A percentile compares a stretch with the other conserved stretches of the same genome.
phyloP scores from a whole-genome alignment of 2,329 filamentous ascomycete genomes.

The Aspergillus fijiensis region DNA sequence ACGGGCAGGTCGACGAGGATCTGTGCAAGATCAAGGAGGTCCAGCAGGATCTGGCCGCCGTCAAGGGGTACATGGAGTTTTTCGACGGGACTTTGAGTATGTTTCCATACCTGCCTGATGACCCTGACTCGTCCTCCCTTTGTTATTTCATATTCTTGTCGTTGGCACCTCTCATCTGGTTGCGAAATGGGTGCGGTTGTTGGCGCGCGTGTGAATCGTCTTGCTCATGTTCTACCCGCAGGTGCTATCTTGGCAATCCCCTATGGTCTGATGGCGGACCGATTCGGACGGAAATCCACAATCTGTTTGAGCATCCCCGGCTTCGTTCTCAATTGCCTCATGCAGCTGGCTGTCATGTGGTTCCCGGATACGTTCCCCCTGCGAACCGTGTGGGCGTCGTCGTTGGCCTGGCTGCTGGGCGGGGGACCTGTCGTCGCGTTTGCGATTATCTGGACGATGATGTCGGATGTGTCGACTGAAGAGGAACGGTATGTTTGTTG shows the following conservation, averaged over 20 bases:
- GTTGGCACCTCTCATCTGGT: neutral
- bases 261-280: conserved; percentile 52
- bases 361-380: conserved; percentile 45
- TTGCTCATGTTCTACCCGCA: conserved; percentile 10
- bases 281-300: conserved; percentile 48
- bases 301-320: conserved; percentile 46
- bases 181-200: conserved; percentile 8
- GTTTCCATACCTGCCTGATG: conserved; percentile 8
- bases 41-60: conserved; percentile 50
- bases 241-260: conserved; percentile 51
- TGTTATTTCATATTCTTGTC: no score
- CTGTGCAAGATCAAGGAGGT: conserved; percentile 52
- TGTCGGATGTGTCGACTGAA: conserved; percentile 51
- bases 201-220: conserved; percentile 5
- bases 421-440: conserved; percentile 50
- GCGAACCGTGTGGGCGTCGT: conserved; percentile 50
- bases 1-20: conserved; percentile 48
- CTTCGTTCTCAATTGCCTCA: conserved; percentile 36
- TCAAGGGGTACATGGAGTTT: conserved; percentile 52
- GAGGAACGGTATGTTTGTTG: conserved; percentile 39
- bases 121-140: neutral
- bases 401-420: conserved; percentile 46
- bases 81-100: conserved; percentile 47
- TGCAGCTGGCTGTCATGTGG: conserved; percentile 37
- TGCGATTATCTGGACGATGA: conserved; percentile 52